Conservation (phyloP, 306 rosid species). For the Cyamopsis tetragonoloba region DNA sequence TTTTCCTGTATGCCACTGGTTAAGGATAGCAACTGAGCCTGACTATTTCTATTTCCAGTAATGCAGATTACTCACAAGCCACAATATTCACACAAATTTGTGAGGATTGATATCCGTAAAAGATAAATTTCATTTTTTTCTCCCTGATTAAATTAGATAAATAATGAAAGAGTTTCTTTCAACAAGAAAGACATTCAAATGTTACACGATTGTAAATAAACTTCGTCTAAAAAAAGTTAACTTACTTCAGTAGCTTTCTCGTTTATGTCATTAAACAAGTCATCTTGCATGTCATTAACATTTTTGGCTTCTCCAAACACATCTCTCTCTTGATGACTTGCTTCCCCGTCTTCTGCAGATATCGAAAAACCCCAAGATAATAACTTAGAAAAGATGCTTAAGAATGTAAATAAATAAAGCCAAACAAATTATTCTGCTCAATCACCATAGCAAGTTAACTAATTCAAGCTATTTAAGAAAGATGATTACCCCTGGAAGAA, state of each 20-base stretch:
- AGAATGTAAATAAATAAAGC: constrained; percentile 9
- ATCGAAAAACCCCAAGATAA: constrained; percentile 9
- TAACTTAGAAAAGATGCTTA: neutral
- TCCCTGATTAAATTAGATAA: constrained; percentile 4
- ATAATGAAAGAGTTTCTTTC: constrained; percentile 8
- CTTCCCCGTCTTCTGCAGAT: constrained; percentile 45
- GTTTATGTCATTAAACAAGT: constrained; percentile 52
- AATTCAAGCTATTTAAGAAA: neutral
- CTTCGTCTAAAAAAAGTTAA: constrained; percentile 24
- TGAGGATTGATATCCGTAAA: neutral
- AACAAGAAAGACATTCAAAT: neutral
- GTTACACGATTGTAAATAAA: neutral
- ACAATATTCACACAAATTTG: neutral
- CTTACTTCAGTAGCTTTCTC: constrained; percentile 62
- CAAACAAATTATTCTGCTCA: neutral
- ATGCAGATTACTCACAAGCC: neutral
- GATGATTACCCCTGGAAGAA: neutral
- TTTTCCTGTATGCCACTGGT: neutral
- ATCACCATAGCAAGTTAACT: neutral
- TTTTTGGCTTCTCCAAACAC: constrained; percentile 42
- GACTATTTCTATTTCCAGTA: neutral
- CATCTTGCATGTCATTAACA: constrained; percentile 49
- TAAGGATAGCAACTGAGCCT: neutral
- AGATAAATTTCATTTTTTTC: neutral
- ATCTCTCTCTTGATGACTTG: constrained; percentile 34